Evolutionary conservation across 2,329 filamentous ascomycete genomes (phyloP).

Genomic region (Botryotinia globosa): DNA sequence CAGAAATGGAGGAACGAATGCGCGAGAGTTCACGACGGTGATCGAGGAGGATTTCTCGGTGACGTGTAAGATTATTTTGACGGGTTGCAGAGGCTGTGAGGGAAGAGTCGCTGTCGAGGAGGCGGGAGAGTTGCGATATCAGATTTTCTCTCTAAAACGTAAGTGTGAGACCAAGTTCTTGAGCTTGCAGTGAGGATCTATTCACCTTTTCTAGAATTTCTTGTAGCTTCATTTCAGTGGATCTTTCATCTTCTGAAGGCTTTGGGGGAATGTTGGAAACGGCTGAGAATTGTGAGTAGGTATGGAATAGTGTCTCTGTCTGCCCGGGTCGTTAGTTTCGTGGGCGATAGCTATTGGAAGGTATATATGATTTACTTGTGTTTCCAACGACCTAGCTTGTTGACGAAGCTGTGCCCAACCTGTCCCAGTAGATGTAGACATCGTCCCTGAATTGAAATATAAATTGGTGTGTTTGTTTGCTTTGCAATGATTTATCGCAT

Average conservation of each 20-base stretch:
- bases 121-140: constrained; percentile 76
- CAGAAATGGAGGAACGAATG: constrained; percentile 68
- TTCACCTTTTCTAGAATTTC: constrained; percentile 77
- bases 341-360: neutral
- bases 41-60: constrained; percentile 84
- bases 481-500: constrained; percentile 7
- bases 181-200: neutral
- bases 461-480: neutral
- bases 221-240: constrained; percentile 76
- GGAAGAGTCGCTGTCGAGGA: constrained; percentile 88
- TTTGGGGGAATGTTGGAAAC: constrained; percentile 76
- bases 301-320: constrained; percentile 54
- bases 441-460: constrained; percentile 9
- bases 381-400: constrained; percentile 82
- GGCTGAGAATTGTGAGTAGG: constrained; percentile 87
- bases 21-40: constrained; percentile 80
- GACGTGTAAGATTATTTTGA: constrained; percentile 89
- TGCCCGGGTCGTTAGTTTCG: constrained; percentile 2
- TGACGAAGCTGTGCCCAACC: constrained; percentile 93
- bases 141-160: constrained; percentile 69
- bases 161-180: constrained; percentile 20
- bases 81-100: constrained; percentile 91
- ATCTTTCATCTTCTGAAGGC: constrained; percentile 78
- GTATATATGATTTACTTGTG: constrained; percentile 60
- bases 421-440: constrained; percentile 29